Base-by-base conservation (phyloP, 2,329 filamentous ascomycete species). In the Alternaria sp. region DNA sequence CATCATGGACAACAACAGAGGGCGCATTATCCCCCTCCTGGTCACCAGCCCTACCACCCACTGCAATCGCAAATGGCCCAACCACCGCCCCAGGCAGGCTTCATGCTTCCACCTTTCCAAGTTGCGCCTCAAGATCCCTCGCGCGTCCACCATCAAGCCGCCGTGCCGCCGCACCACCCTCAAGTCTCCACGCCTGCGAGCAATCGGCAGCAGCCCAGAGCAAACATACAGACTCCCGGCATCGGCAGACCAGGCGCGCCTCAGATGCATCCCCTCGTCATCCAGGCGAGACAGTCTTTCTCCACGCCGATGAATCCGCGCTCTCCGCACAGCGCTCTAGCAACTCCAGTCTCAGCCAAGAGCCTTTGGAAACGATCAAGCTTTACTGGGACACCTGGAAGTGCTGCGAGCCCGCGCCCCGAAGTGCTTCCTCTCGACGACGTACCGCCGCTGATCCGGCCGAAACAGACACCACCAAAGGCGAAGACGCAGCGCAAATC, bases 31-130 rank as follows among this genome's bases (percentile, higher is more conserved):
- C 69, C 73, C 11, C 75, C 76, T 59, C 59, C 74, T 40, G 72
- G 67, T 25, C 76, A 73, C 43, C 72, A 72, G n/a, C 62, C 68
- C 12, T 74, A 81, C 60, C 73, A 76, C 54, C 73, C 71, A 6
- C 76, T 55, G 23, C 75, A 72, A n/a, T 68, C 61, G 25, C 77
- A 72, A 23, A 67, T 76, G 57, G 73, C 73, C 47, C 79, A 79
- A 32, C 79, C 79, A 32, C 78, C 79, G 13, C 77, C 79, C 44
- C 81, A 82, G 54, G 77, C 82, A 52, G 83, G 82, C 15, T 80
- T 81, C 62, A 83, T 84, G 79, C 75, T 84, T 36, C 82, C 82
- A 50, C 82, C 83, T 5, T 85, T 84, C 67, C 81, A 83, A 58
- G 80, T 84, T 12, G 74, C 77, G n/a, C 78, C 80, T 9, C 82